Base-by-base conservation (phyloP, 805 yeast genomes). In the Starmerella kuoi region DNA sequence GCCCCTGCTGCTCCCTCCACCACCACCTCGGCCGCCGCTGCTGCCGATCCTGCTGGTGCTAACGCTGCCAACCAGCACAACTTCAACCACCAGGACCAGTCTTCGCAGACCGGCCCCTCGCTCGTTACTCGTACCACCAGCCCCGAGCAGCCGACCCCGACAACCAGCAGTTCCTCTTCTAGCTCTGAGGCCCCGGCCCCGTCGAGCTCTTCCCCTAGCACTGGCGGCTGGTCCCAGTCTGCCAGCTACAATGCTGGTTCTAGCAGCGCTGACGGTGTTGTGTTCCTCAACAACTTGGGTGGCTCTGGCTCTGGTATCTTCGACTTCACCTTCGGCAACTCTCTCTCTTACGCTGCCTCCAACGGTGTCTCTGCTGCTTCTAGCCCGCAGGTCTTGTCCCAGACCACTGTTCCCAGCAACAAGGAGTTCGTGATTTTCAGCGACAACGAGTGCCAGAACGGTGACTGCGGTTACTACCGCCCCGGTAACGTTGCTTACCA, bases 401-500 rank as follows among this genome's bases (percentile, higher is more conserved):
- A 82, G 55, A 77, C 74, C 45, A 72, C 81, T 42, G 51, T 87
- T 51, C 69, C 63, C 31, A 83, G 95, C 41, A 73, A 84, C 67
- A 65, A 67, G 44, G 98, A 91, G 69, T 81, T 68, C 65, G 70
- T 82, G 59, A 79, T 91, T 63, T 80, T 88, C 71, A 73, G 94
- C 31, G 67, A 60, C 49, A 61, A 57, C 48, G 46, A 52, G 47
- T 66, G 70, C 58, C 37, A 46, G 31, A 64, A 68, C 45, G 57
- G 59, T 43, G 61, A 58, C 54, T 88, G 97, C 73, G 95, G 95
- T 49, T 83, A 70, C 72, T 82, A 76, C 74, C 77, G 95, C 69
- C 64, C 65, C 4, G 84, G 78, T 42, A 83, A 78, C 50, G 95
- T 95, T 54, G 96, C 97, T 44, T 80, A 80, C 70, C 93, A 86